These are phyloP conservation scores for Solanum pennellii DNA, from an alignment of 257 asterid species.

Conservation along the genomic window DNA sequence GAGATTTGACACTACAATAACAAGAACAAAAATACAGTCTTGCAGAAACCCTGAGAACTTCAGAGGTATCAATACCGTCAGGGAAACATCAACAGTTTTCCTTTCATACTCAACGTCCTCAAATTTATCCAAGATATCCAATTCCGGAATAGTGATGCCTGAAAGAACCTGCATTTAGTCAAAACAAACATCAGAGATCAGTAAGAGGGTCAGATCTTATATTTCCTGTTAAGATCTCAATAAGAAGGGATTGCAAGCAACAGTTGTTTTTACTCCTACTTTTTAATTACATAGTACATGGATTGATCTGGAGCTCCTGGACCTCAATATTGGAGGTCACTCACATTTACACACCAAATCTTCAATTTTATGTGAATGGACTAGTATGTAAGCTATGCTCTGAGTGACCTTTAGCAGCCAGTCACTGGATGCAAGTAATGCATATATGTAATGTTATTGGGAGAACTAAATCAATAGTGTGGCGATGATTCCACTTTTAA, in stretches of 20 bases:
- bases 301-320: background rate
- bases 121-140: slow-evolving; percentile 62
- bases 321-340: background rate
- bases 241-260: background rate
- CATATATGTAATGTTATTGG: background rate
- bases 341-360: background rate
- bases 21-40: background rate
- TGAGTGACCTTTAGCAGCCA: background rate
- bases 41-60: no score
- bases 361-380: background rate
- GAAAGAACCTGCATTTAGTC: slow-evolving; percentile 41
- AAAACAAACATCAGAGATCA: background rate
- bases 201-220: background rate
- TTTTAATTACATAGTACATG: background rate
- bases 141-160: slow-evolving; percentile 62
- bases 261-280: background rate
- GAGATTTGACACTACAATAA: background rate
- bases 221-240: background rate
- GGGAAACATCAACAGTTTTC: slow-evolving; percentile 37
- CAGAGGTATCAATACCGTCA: slow-evolving; percentile 26
- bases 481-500: background rate
- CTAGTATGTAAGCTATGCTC: background rate
- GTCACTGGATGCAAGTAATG: background rate
- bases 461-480: background rate
- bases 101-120: slow-evolving; percentile 83